Conservation (phyloP, 78 protist genomes). For the Polysphondylium violaceum region DNA sequence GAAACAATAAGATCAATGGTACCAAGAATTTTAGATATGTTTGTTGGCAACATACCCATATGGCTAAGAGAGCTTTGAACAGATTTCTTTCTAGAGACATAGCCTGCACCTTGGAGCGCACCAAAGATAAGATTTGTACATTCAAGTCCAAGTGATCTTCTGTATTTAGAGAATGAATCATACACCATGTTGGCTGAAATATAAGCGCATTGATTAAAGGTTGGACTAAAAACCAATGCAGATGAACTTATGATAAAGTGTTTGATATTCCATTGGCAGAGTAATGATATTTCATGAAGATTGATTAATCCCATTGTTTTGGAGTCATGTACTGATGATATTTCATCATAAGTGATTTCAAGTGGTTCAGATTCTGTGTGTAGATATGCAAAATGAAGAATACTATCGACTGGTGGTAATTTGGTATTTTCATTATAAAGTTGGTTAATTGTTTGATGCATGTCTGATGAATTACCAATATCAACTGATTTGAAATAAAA, state of each 20-base stretch:
- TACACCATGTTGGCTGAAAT: background rate
- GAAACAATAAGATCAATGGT: no score
- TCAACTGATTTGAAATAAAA: conserved; percentile 6
- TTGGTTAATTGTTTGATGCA: background rate
- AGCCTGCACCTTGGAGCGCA: conserved; percentile 43
- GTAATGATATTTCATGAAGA: conserved; percentile 49
- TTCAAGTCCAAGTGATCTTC: background rate
- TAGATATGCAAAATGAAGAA: background rate
- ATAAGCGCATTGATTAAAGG: conserved; percentile 44
- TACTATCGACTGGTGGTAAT: background rate
- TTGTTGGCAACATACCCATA: no score
- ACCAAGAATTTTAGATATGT: no score
- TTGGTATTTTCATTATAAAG: background rate
- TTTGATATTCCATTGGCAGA: background rate
- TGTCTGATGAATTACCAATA: background rate
- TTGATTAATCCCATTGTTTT: conserved; percentile 81
- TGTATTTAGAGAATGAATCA: background rate
- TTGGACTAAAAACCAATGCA: conserved; percentile 29
- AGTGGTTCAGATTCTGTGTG: background rate
- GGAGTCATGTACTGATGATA: no score
- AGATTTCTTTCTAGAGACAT: conserved; percentile 26
- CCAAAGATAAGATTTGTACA: conserved; percentile 76
- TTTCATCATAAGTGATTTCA: no score
- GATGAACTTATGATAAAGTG: conserved; percentile 73
- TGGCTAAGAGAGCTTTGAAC: no score